Conservation (phyloP, 805 yeast genomes). For the Ogataea zsoltii region DNA sequence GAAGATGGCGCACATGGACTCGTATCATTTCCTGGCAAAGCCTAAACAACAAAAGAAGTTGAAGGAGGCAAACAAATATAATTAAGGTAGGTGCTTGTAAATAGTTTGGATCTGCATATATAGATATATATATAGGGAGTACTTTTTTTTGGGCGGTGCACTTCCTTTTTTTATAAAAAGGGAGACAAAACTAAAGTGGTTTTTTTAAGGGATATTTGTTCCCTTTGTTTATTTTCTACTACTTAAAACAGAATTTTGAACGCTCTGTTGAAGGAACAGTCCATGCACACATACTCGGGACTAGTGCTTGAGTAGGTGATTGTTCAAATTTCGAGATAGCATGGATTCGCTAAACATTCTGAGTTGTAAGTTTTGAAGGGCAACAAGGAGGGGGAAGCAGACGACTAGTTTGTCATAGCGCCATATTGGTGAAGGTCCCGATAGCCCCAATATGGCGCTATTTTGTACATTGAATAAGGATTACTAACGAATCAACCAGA, state of each 20-base stretch:
- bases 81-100: slow-evolving; percentile 3
- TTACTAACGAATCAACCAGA: slow-evolving; percentile 19
- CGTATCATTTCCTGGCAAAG: slow-evolving; percentile 26
- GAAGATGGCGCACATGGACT: slow-evolving; percentile 30
- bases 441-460: neutral
- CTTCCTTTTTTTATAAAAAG: neutral
- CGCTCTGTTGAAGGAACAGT: neutral
- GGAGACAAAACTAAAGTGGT: slow-evolving; percentile 3
- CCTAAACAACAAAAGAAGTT: slow-evolving; percentile 30
- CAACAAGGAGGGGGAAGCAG: neutral
- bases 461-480: neutral
- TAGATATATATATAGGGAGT: slow-evolving; percentile 4
- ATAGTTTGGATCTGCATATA: slow-evolving; percentile 1
- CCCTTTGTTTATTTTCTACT: slow-evolving; percentile 4
- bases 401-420: neutral
- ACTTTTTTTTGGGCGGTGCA: slow-evolving; percentile 8
- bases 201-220: neutral
- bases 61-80: slow-evolving; percentile 22
- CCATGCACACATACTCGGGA: slow-evolving; percentile 5
- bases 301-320: neutral
- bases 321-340: neutral
- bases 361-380: slow-evolving; percentile 16
- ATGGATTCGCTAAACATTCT: slow-evolving; percentile 19
- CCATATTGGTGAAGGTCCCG: neutral
- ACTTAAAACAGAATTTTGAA: neutral